Conservation (phyloP, 2,329 filamentous ascomycete species). For the Fonsecaea multimorphosa region DNA sequence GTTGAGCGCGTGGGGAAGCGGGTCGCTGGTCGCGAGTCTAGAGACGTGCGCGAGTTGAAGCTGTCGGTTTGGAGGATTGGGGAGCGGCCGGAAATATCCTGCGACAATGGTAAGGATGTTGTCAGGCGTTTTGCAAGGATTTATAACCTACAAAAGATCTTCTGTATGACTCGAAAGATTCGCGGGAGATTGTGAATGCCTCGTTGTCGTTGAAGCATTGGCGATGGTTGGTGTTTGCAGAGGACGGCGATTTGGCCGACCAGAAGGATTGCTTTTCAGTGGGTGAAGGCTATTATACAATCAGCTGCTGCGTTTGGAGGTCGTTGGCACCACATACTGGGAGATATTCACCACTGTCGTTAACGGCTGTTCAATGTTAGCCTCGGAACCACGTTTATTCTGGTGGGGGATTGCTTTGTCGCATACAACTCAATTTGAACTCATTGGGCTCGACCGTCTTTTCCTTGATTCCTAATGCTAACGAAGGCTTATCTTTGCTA, state of each 20-base stretch:
- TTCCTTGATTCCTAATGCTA: slow-evolving; percentile 67
- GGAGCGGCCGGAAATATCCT: slow-evolving; percentile 91
- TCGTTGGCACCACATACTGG: slow-evolving; percentile 65
- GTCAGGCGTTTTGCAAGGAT: background rate
- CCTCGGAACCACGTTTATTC: slow-evolving; percentile 34
- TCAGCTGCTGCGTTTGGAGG: background rate
- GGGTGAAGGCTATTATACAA: slow-evolving; percentile 73
- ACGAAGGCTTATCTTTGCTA: slow-evolving; percentile 60
- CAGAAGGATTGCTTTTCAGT: slow-evolving; percentile 83
- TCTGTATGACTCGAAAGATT: slow-evolving; percentile 96
- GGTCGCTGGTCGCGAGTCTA: slow-evolving; percentile 74
- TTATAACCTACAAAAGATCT: slow-evolving; percentile 80
- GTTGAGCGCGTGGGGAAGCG: slow-evolving; percentile 66
- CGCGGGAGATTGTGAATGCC: slow-evolving; percentile 91
- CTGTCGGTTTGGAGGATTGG: slow-evolving; percentile 69
- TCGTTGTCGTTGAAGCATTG: slow-evolving; percentile 81
- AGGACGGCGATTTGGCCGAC: slow-evolving; percentile 57
- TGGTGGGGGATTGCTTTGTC: slow-evolving; percentile 3
- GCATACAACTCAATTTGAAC: slow-evolving; percentile 80
- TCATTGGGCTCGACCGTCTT: slow-evolving; percentile 70
- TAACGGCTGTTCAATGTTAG: slow-evolving; percentile 72
- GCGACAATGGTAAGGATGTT: slow-evolving; percentile 26
- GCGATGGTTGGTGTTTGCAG: slow-evolving; percentile 62
- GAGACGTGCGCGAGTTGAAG: slow-evolving; percentile 72
- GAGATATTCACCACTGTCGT: slow-evolving; percentile 92